Evolutionary conservation across 495 filamentous ascomycete species (phyloP).

Genomic region (Pyrenula aspistea): DNA sequence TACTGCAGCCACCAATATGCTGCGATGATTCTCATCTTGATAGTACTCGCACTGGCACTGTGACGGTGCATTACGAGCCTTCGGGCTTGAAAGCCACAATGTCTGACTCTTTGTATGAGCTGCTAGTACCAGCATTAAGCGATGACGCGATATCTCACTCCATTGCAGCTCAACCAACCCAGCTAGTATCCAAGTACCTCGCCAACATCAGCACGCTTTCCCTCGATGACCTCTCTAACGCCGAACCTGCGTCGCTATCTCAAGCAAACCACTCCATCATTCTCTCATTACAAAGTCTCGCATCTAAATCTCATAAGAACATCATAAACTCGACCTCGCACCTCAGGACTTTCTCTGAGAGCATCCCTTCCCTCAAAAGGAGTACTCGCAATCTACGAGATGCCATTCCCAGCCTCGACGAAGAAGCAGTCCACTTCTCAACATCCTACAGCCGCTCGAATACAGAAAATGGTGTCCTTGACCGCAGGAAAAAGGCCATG

Average conservation of each 20-base stretch:
- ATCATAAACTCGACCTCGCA: slow-evolving; percentile 72
- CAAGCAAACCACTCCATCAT: slow-evolving; percentile 75
- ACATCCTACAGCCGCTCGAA: slow-evolving; percentile 64
- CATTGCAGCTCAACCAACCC: background rate
- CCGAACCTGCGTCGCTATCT: slow-evolving; percentile 67
- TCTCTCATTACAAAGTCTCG: slow-evolving; percentile 76
- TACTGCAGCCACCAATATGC: background rate
- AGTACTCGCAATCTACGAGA: slow-evolving; percentile 53
- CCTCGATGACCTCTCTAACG: slow-evolving; percentile 54
- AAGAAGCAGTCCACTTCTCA: slow-evolving; percentile 66
- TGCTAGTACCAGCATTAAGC: slow-evolving; percentile 53
- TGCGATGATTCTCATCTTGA: slow-evolving; percentile 1
- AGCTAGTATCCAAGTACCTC: slow-evolving; percentile 45
- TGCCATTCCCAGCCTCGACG: slow-evolving; percentile 68
- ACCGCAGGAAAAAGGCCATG: slow-evolving; percentile 67
- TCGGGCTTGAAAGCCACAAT: slow-evolving; percentile 21
- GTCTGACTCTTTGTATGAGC: slow-evolving; percentile 62
- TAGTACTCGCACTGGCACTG: no score
- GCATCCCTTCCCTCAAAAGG: slow-evolving; percentile 54
- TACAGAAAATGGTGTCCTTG: slow-evolving; percentile 61
- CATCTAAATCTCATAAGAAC: slow-evolving; percentile 81
- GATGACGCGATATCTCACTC: slow-evolving; percentile 6
- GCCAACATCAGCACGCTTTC: slow-evolving; percentile 69
- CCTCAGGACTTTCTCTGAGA: slow-evolving; percentile 54
- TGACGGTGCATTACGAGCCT: no score